Evolutionary conservation across 805 yeast species (phyloP), one percentile per base, ranked within the genome.

Genomic region (Nakazawaea anatomiae): DNA sequence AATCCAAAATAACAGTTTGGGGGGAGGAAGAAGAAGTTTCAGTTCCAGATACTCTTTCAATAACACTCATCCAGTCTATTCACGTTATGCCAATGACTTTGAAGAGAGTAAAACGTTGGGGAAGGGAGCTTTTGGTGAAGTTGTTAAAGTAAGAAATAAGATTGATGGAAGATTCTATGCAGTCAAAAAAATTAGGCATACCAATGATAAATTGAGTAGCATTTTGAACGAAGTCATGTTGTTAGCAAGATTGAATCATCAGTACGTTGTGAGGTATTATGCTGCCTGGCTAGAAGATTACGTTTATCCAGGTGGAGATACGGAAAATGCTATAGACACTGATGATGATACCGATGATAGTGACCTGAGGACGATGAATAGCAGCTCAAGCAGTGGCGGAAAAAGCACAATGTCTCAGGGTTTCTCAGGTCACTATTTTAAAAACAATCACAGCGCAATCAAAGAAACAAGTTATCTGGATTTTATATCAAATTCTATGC

Each of bases 41-140:
- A 72, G 69, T 55, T 66, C 66, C 36, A 71, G 73, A 8, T 62
- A 72, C 5, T 58, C 71, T 42, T 27, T 51, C 61, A 4, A 57
- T 64, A 5, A 55, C 57, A 14, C 46, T 10, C 55, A 49, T 27
- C 35, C 51, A 30, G 55, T 56, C 1, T 67, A 73, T 51, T 89
- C 96, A 0, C 74, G 99, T 55, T 94, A 92, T 63, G 87, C 83
- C 4, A 81, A 91, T 55, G 99, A 94, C 63, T 94, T 95, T 66
- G 99, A 94, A 65, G 99, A 94, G 63, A 87, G 89, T 42, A 94
- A 92, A 0, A 80, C 85, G 25, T 69, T 94, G 7, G 99, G 99
- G 2, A 82, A 83, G 58, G 99, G 99, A 39, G 99, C 96, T 0
- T 94, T 87, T 68, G 99, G 99, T 5, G 97, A 94, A 65, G 99